Conservation (phyloP, 495 filamentous ascomycete species). For the Daldinia bambusicola region DNA sequence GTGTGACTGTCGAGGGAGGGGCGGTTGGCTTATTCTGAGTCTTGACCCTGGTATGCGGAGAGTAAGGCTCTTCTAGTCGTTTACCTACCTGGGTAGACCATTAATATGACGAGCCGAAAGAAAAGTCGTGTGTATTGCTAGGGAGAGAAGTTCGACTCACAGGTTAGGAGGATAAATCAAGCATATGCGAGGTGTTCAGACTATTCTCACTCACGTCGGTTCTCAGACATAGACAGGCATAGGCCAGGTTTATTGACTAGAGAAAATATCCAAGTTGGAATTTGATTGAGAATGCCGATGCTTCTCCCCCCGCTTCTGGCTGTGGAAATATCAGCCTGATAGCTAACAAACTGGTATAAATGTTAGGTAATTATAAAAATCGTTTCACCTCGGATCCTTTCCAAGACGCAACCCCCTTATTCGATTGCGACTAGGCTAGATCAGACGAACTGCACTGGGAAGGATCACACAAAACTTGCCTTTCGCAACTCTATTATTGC, state of each 20-base stretch:
- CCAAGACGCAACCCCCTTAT: too few relatives aligned
- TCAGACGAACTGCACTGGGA: conserved; percentile 17
- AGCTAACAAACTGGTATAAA: too few relatives aligned
- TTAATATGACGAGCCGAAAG: neutral
- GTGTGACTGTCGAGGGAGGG: neutral
- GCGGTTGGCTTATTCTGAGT: neutral
- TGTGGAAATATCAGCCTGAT: neutral
- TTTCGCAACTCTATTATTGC: too few relatives aligned
- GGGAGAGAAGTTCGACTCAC: neutral
- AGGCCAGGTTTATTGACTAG: neutral
- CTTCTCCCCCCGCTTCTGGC: neutral
- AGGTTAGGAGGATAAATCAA: neutral
- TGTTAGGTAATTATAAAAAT: too few relatives aligned
- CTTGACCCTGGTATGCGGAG: neutral
- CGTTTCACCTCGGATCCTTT: too few relatives aligned
- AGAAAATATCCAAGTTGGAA: neutral
- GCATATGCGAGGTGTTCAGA: neutral
- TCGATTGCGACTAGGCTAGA: neutral
- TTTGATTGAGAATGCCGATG: neutral
- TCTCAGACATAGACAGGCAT: neutral
- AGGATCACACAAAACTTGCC: conserved; percentile 19
- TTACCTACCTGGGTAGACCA: neutral
- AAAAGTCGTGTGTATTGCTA: neutral
- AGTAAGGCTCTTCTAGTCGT: neutral
- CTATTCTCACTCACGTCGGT: neutral